Percentiles rank a stretch among this genome's conserved stretches.
Conservation (phyloP, 1,284 basidiomycete species). For the Puccinia triticina region DNA sequence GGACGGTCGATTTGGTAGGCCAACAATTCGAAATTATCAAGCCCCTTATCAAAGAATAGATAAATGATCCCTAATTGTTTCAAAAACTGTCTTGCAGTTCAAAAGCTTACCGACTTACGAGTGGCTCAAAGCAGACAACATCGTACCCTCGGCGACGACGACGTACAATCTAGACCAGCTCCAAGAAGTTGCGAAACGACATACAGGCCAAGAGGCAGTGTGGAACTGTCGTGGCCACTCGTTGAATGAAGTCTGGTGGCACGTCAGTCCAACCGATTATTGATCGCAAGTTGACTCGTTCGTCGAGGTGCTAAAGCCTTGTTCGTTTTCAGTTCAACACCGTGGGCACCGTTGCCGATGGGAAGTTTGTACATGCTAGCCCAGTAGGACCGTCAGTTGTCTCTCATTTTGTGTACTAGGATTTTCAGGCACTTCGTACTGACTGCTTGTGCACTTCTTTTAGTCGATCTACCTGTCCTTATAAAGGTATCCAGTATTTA, state of each 20-base stretch:
- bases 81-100: neutral
- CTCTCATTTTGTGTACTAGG: neutral
- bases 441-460: neutral
- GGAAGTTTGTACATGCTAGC: constrained; percentile 37
- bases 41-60: neutral
- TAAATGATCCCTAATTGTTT: neutral
- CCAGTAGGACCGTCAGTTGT: constrained; percentile 47
- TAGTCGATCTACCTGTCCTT: constrained; percentile 46
- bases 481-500: constrained; percentile 42
- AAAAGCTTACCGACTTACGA: constrained; percentile 72
- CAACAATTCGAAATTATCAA: neutral
- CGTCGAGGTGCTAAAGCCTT: neutral
- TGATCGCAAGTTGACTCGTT: neutral
- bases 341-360: constrained; percentile 19
- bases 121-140: constrained; percentile 72
- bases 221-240: constrained; percentile 44
- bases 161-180: constrained; percentile 69
- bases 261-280: constrained; percentile 24
- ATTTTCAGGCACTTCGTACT: neutral
- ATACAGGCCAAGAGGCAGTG: constrained; percentile 40
- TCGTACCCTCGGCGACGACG: constrained; percentile 67
- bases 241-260: constrained; percentile 52
- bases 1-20: constrained; percentile 37
- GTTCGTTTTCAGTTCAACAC: constrained; percentile 31
- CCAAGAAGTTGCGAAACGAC: constrained; percentile 57